Percentiles rank a stretch among this genome's conserved stretches.
These are phyloP conservation scores for Ogataea salicorniae DNA, from an alignment of 805 yeast genomes.

Conservation along the genomic window DNA sequence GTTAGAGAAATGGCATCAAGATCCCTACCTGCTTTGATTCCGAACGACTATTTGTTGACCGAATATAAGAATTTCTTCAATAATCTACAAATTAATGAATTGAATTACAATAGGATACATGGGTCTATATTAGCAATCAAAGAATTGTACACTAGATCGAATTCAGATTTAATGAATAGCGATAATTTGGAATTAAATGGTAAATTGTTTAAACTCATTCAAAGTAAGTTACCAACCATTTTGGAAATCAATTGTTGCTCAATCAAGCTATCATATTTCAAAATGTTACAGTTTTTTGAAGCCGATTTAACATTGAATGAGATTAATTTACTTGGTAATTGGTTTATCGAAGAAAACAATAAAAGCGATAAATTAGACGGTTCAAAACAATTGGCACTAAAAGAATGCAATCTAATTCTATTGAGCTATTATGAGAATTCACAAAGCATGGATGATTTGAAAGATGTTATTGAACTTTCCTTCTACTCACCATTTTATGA, in stretches of 20 bases:
- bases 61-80: conserved; percentile 24
- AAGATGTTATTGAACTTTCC: conserved; percentile 30
- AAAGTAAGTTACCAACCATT: conserved; percentile 17
- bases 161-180: background rate
- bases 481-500: conserved; percentile 38
- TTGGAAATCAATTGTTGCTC: conserved; percentile 17
- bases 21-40: conserved; percentile 50
- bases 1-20: conserved; percentile 83
- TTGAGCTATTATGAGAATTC: conserved; percentile 16
- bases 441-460: conserved; percentile 18
- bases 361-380: conserved; percentile 37
- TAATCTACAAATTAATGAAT: background rate
- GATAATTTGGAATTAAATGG: conserved; percentile 11
- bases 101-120: conserved; percentile 43
- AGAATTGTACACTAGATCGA: conserved; percentile 24
- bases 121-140: conserved; percentile 52
- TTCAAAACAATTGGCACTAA: conserved; percentile 42
- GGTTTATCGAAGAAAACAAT: conserved; percentile 32
- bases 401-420: conserved; percentile 29
- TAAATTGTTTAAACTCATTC: conserved; percentile 25
- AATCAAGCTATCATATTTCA: conserved; percentile 21
- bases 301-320: conserved; percentile 3
- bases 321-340: conserved; percentile 27
- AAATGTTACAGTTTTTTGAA: conserved; percentile 6
- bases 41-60: conserved; percentile 25